Base-by-base conservation (phyloP, 495 filamentous ascomycete species). In the Bryoglossum gracile region DNA sequence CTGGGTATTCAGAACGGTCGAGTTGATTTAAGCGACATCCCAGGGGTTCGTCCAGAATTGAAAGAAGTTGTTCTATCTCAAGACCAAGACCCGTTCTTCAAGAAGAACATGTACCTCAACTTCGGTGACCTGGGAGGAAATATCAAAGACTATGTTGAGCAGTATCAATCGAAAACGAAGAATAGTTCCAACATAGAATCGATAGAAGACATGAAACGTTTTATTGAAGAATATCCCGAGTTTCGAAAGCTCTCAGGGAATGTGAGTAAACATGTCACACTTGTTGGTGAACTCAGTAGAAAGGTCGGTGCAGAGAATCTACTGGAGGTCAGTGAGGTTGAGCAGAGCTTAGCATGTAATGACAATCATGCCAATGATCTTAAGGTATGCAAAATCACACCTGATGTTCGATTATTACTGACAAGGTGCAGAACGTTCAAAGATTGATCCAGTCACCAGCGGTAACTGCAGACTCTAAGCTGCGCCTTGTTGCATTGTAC, bases 71-170 rank as follows among this genome's bases (percentile, higher is more conserved):
- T 95, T 9, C 70, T 98, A 16, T 95, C 91, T 1, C 94, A 94
- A 65, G 94, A 97, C 53, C 94, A 97, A 64, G 92, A 98, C 60
- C 94, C 92, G 0, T 98, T 98, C 69, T 98, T 97, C 70, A 95
- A 96, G 68, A 96, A 95, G 69, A 98, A 98, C 64, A 97, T 98
- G 94, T 98, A 89, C 59, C 81, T 95, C 57, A 98, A 98, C 59
- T 98, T 97, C 64, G 92, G 92, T 34, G 92, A 98, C 54, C 76
- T 98, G 16, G 92, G 92, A 17, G 87, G 92, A 44, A 97, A 95
- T 61, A 96, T 96, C 64, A 97, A 97, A 63, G 90, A 96, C 51
- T 97, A 97, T 63, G 92, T 98, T 50, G 88, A 94, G 63, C 92
- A 96, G 54, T 97, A 95, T 62, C 92, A 96, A 57, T 86, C 82